These are phyloP conservation scores for Pyrenophora teres DNA, from an alignment of 2,329 filamentous ascomycete genomes.

Conservation along the genomic window DNA sequence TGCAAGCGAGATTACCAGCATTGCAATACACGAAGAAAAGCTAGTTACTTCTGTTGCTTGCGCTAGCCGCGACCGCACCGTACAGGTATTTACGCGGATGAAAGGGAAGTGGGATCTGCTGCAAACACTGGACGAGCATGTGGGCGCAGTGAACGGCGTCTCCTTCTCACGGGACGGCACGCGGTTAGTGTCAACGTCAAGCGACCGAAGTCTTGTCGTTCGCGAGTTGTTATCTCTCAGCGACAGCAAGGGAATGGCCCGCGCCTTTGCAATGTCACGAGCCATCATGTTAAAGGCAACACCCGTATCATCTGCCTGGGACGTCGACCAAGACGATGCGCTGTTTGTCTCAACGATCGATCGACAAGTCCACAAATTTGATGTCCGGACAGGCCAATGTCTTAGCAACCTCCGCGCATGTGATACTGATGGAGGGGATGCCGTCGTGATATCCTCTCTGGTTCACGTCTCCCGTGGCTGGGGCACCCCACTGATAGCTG, in stretches of 20 bases:
- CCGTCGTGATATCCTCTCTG: constrained; percentile 81
- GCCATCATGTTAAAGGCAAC: constrained; percentile 84
- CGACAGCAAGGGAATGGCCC: constrained; percentile 59
- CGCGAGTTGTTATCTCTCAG: constrained; percentile 77
- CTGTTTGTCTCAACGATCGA: constrained; percentile 67
- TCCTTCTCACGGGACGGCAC: constrained; percentile 73
- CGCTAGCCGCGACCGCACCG: constrained; percentile 80
- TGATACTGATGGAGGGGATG: constrained; percentile 78
- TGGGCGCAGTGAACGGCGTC: constrained; percentile 79
- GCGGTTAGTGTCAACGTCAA: constrained; percentile 79
- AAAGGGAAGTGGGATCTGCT: constrained; percentile 72
- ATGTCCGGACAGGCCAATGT: constrained; percentile 70
- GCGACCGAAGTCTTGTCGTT: constrained; percentile 82
- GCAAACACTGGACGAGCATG: constrained; percentile 91
- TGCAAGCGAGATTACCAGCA: constrained; percentile 79
- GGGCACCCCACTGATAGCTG: constrained; percentile 72
- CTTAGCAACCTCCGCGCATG: constrained; percentile 78
- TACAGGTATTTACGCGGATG: constrained; percentile 78
- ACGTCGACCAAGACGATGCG: constrained; percentile 62
- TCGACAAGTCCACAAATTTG: constrained; percentile 63
- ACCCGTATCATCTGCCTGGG: constrained; percentile 80
- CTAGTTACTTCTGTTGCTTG: constrained; percentile 73
- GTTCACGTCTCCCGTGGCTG: constrained; percentile 62
- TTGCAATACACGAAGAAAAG: constrained; percentile 72
- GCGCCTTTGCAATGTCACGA: constrained; percentile 77